These are phyloP conservation scores for Cytospora piceae DNA, from an alignment of 2,329 filamentous ascomycete genomes.

Conservation along the genomic window DNA sequence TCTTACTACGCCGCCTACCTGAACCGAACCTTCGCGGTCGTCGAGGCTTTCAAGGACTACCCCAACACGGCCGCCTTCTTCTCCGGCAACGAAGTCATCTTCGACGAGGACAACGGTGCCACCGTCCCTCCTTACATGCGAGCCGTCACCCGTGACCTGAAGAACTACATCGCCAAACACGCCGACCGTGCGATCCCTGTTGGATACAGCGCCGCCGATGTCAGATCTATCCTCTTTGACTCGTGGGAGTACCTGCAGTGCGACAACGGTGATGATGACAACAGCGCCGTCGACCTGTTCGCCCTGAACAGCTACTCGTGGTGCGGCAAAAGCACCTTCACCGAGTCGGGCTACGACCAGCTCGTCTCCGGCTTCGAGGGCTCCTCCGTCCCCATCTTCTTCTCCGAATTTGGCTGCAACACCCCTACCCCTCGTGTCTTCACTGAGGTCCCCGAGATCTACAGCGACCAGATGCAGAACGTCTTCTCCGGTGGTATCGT, in stretches of 20 bases:
- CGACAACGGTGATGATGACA: slow-evolving; percentile 52
- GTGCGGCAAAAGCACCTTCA: slow-evolving; percentile 60
- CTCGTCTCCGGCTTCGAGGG: slow-evolving; percentile 67
- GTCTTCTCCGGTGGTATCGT: slow-evolving; percentile 77
- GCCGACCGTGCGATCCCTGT: slow-evolving; percentile 71
- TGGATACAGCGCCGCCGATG: slow-evolving; percentile 81
- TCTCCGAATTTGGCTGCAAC: slow-evolving; percentile 83
- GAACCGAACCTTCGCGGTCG: slow-evolving; percentile 68
- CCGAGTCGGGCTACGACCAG: slow-evolving; percentile 57
- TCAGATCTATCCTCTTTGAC: slow-evolving; percentile 72
- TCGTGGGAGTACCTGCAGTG: slow-evolving; percentile 79
- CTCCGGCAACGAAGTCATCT: slow-evolving; percentile 79
- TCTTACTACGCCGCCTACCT: slow-evolving; percentile 64
- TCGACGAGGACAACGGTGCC: slow-evolving; percentile 62
- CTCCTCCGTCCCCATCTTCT: slow-evolving; percentile 75
- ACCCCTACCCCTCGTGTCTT: slow-evolving; percentile 70
- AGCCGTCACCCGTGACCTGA: slow-evolving; percentile 78
- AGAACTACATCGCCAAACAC: slow-evolving; percentile 77
- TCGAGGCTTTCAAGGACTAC: slow-evolving; percentile 69
- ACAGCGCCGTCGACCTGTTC: slow-evolving; percentile 73
- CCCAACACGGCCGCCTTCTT: slow-evolving; percentile 75
- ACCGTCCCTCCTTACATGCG: slow-evolving; percentile 71
- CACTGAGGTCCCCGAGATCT: slow-evolving; percentile 75
- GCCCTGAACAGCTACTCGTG: slow-evolving; percentile 77
- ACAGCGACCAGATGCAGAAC: slow-evolving; percentile 69